Base-by-base conservation (phyloP, 306 rosid species). In the Vigna nakashimae region DNA sequence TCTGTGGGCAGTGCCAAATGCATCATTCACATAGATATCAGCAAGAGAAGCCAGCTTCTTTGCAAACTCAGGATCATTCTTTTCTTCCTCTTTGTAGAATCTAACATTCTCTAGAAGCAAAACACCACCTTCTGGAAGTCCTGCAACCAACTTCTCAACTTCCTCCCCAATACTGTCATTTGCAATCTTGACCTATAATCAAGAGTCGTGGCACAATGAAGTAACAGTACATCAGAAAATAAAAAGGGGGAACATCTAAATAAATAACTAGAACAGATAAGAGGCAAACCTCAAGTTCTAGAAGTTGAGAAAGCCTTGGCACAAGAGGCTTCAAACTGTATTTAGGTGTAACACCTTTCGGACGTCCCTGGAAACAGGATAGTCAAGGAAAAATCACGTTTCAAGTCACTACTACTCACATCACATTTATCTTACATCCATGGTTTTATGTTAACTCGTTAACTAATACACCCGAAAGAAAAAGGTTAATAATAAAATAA, bases 61-160 rank as follows among this genome's bases (percentile, higher is more conserved):
- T 42, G 98, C 88, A 48, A 83, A 94, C 56, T 90, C 98, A 9
- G 98, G 97, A 64, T 92, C 97, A 10, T 94, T 94, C 92, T 94
- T 94, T 92, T 94, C 98, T 84, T 94, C 98, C 82, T 94, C 98
- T 85, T 89, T 92, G 88, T 92, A 48, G 83, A 94, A 94, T 83
- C 98, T 85, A 73, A 90, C 96, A 82, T 94, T 94, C 89, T 94
- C 98, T 15, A 94, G 92, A n/a, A 94, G 97, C 73, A 94, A 85
- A 69, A 90, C 95, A 55, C 97, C 98, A 45, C 98, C 98, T 69
- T 94, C 96, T 1, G 92, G 92, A 81, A 82, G 46, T 80, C 64
- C 76, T 74, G 90, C 94, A 64, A 90, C 97, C 86, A 94, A 80
- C 70, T 86, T 92, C 84, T 89, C 90, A 16, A 94, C 97, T 69